Conservation (phyloP, 192 early-diverging fungal species). For the Linnemannia exigua region DNA sequence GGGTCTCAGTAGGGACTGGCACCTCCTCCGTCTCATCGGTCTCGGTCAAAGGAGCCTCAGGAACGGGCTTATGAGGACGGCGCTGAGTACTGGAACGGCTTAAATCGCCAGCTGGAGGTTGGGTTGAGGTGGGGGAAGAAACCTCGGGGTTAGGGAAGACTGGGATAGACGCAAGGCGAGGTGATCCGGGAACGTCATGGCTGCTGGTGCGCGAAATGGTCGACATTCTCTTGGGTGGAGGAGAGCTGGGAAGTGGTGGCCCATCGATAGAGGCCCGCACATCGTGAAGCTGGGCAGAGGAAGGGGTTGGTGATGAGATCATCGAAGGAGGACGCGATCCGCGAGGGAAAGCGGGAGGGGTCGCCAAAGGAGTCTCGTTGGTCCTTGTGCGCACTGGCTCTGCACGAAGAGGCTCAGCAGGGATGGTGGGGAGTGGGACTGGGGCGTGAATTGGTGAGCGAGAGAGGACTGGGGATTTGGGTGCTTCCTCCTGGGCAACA, state of each 20-base stretch:
- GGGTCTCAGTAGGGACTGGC: background rate
- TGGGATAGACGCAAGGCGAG: conserved; percentile 16
- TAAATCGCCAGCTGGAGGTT: conserved; percentile 10
- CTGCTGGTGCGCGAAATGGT: conserved; percentile 36
- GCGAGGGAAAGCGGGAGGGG: conserved; percentile 37
- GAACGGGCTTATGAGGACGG: conserved; percentile 46
- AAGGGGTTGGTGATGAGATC: conserved; percentile 30
- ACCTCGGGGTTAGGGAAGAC: conserved; percentile 8
- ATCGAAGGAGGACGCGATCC: conserved; percentile 49
- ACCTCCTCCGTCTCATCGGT: background rate
- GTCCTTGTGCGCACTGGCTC: conserved; percentile 27
- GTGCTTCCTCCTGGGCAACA: conserved; percentile 30
- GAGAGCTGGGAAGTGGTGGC: conserved; percentile 39
- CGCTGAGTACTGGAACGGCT: conserved; percentile 32
- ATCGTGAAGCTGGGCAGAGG: conserved; percentile 17
- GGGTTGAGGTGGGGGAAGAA: conserved; percentile 17
- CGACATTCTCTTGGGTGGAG: conserved; percentile 41
- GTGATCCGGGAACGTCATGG: conserved; percentile 24
- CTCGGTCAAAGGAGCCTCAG: conserved; percentile 40
- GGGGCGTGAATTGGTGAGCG: conserved; percentile 33
- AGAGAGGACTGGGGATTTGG: conserved; percentile 28
- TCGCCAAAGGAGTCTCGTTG: conserved; percentile 29
- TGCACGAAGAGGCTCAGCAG: conserved; percentile 19
- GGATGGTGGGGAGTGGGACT: conserved; percentile 28
- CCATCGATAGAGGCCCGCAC: conserved; percentile 16